Conservation (phyloP, 495 filamentous ascomycete genomes). For the Terfezia claveryi region DNA sequence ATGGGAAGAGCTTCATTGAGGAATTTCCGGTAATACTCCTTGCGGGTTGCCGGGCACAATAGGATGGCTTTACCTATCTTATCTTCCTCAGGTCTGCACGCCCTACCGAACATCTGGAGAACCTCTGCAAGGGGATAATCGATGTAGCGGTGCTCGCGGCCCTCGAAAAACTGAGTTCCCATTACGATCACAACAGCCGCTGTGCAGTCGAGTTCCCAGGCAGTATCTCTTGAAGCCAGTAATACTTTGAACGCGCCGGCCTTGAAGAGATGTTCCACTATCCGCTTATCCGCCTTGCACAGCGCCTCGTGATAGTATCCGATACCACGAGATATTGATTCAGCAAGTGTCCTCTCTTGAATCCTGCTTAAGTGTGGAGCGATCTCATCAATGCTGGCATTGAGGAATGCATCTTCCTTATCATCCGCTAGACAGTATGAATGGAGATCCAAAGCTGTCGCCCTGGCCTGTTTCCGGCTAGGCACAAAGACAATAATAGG, state of each 20-base stretch:
- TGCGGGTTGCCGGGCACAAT: conserved; percentile 83
- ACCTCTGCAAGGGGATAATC: conserved; percentile 91
- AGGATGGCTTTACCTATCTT: conserved; percentile 71
- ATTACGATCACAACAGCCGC: conserved; percentile 87
- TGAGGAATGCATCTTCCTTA: conserved; percentile 80
- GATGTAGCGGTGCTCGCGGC: conserved; percentile 88
- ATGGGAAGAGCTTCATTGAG: conserved; percentile 88
- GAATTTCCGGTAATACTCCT: conserved; percentile 98
- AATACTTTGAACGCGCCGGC: conserved; percentile 86
- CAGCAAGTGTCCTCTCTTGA: conserved; percentile 66
- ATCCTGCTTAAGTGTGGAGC: conserved; percentile 58
- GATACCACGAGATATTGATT: conserved; percentile 85
- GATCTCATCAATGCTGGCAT: conserved; percentile 59
- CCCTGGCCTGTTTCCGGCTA: conserved; percentile 71
- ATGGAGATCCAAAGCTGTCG: conserved; percentile 74
- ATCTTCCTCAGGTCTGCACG: conserved; percentile 54
- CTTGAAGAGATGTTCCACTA: conserved; percentile 74
- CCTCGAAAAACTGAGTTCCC: conserved; percentile 98
- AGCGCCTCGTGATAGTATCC: conserved; percentile 95
- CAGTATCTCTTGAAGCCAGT: conserved; percentile 80
- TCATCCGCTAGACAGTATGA: conserved; percentile 68
- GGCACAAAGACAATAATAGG: conserved; percentile 82
- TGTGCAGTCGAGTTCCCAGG: conserved; percentile 79
- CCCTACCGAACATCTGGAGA: conserved; percentile 99
- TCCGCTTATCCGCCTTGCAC: conserved; percentile 67